Percentiles rank a stretch among this genome's conserved stretches.
Conservation (phyloP, 129 eudicot species). For the Centrapalus pauciflorus region DNA sequence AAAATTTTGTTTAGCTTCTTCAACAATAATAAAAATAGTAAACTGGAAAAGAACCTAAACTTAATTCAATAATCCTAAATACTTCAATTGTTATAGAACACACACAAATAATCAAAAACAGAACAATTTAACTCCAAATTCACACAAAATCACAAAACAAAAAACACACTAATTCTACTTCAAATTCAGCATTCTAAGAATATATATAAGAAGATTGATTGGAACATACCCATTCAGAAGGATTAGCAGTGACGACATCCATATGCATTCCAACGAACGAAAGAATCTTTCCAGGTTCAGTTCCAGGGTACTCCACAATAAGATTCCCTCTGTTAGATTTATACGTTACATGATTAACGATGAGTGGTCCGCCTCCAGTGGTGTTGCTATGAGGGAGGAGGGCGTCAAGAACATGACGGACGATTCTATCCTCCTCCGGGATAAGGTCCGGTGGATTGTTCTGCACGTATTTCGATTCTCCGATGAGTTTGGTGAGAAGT, state of each 20-base stretch:
- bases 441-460: constrained; percentile 92
- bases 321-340: constrained; percentile 66
- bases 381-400: constrained; percentile 66
- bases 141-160: neutral
- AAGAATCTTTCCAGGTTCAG: constrained; percentile 45
- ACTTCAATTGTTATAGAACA: too few species aligned
- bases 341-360: constrained; percentile 57
- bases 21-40: too few species aligned
- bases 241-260: constrained; percentile 91
- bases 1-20: too few species aligned
- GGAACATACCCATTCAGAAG: constrained; percentile 58
- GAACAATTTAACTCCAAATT: too few species aligned
- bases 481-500: constrained; percentile 75
- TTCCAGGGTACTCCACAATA: constrained; percentile 75
- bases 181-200: neutral
- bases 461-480: constrained; percentile 77
- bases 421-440: constrained; percentile 93
- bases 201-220: too few species aligned
- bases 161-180: neutral
- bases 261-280: constrained; percentile 90
- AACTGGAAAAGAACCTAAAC: too few species aligned
- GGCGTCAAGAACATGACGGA: constrained; percentile 60
- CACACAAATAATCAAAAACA: too few species aligned
- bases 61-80: too few species aligned
- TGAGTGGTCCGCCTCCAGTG: constrained; percentile 73